Base-by-base conservation (phyloP, 495 filamentous ascomycete genomes). In the Parachaetomium inaequale region DNA sequence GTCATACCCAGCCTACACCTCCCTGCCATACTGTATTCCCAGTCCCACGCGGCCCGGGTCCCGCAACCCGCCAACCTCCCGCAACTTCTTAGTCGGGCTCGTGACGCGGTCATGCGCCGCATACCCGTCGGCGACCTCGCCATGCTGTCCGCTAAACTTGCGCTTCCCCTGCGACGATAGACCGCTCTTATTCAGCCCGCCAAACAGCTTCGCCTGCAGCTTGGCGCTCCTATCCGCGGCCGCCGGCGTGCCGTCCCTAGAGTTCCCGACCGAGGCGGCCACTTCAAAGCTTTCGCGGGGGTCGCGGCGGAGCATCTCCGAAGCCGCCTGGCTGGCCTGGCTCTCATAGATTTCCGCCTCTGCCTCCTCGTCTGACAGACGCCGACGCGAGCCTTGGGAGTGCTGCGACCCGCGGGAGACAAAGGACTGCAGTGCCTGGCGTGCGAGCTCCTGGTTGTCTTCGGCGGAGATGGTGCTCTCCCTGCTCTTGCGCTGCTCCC, bases 391-490 rank as follows among this genome's bases (percentile, higher is more conserved):
- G 51, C 45, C 54, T 42, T 57, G 70, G 0, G 21, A 72, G 7
- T 61, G 58, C 42, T 69, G 73, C 0, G 77, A 78, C 12, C 62
- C 69, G 19, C 72, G 75, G 1, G 78, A 76, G 64, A 74, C 74
- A 61, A 75, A 73, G 8, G 76, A 83, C 62, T 86, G 81, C 38
- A 85, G 75, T 8, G 79, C 82, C 34, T 82, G 73, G 3, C 78
- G 77, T 14, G 78, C 80, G 51, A 85, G 83, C 19, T 84, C 82
- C 47, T 89, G 88, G 25, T 84, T 83, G 58, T 93, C 90, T 5
- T 89, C 87, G 19, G 85, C 91, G 0, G 92, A 96, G 53, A 96
- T 93, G 7, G 92, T 96, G 76, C 89, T 94, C 66, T 96, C 91
- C 50, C 89, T 82, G 68, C 90, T 90, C 67, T 87, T 83, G 54